Base-by-base conservation (phyloP, 176 grass and related monocot genomes). In the Pontederia crassipes region DNA sequence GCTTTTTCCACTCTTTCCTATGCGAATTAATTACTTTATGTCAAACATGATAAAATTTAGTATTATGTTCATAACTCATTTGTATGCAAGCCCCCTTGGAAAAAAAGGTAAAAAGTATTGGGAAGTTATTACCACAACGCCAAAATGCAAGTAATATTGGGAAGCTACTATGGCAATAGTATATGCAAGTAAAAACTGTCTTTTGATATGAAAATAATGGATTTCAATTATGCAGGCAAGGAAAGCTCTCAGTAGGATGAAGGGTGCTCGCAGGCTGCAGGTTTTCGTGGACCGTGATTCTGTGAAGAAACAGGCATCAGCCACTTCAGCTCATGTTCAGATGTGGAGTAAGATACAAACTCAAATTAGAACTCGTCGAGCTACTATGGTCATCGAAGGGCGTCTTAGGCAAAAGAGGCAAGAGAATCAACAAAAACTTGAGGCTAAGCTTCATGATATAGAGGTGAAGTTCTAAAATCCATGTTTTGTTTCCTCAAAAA, bases 331-430 rank as follows among this genome's bases (percentile, higher is more conserved):
- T 32, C 82, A 77, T 60, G 85, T 97, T 72, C 84, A 88, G 58
- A 80, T 84, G 49, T 97, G 93, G 93, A 85, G 89, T 60, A 89
- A 78, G 70, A 75, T 97, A 57, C 87, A 97, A 54, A 78, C 87
- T 68, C 77, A 97, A 48, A 77, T 97, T 48, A 88, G 83, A 83
- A 75, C 84, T 61, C 73, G 87, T 0, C 93, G 93, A 27, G 68
- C 75, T 49, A 85, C 67, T 70, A 97, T 97, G 93, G 93, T 97
- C 1, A 85, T 81, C 0, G 93, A 97, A 80, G 93, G 78, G 10
- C 86, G 93, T 47, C 78, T 88, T 27, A 88, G 75, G 84, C 86
- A 88, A 70, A 96, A 96, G 73, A 85, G 85, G 64, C 73, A 91
- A 67, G 93, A 97, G 8, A 91, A 85, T 61, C 87, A 97, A 29